Conservation (phyloP, 441 rosid species). For the Melastoma candidum region DNA sequence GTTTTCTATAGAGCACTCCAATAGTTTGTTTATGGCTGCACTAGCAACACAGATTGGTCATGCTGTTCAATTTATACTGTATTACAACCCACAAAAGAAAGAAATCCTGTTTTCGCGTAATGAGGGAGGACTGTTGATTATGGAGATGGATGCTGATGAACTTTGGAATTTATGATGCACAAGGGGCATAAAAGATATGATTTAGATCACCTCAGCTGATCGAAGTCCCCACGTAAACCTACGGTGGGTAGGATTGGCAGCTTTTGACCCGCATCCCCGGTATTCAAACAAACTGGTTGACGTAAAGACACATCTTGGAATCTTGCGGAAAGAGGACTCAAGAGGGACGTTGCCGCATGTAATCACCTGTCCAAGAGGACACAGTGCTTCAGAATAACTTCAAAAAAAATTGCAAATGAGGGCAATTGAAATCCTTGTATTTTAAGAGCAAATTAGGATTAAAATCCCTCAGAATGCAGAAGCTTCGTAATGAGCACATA, state of each 20-base stretch:
- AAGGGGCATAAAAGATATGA: constrained; percentile 4
- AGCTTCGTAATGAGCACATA: constrained; percentile 21
- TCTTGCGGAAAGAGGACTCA: constrained; percentile 87
- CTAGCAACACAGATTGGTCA: no score
- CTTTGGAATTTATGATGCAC: not conserved
- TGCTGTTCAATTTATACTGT: no score
- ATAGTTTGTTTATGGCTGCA: no score
- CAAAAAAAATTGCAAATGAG: not conserved
- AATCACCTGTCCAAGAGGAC: constrained; percentile 50
- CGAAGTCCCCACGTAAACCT: constrained; percentile 97
- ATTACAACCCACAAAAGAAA: not conserved
- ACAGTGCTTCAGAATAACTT: no score
- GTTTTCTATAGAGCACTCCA: no score
- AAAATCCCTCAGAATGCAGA: no score
- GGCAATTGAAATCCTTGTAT: not conserved
- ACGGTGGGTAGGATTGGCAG: constrained; percentile 89
- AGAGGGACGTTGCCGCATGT: constrained; percentile 98
- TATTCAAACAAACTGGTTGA: constrained; percentile 88
- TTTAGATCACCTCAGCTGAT: constrained; percentile 64
- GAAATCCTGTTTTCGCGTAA: no score
- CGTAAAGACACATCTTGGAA: constrained; percentile 96
- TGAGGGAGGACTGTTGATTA: not conserved
- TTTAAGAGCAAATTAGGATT: not conserved
- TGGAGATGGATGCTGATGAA: not conserved
- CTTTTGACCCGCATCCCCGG: constrained; percentile 94